These are phyloP conservation scores for Dacryopinax primogenitus DNA, from an alignment of 768 basidiomycete species.

Conservation along the genomic window DNA sequence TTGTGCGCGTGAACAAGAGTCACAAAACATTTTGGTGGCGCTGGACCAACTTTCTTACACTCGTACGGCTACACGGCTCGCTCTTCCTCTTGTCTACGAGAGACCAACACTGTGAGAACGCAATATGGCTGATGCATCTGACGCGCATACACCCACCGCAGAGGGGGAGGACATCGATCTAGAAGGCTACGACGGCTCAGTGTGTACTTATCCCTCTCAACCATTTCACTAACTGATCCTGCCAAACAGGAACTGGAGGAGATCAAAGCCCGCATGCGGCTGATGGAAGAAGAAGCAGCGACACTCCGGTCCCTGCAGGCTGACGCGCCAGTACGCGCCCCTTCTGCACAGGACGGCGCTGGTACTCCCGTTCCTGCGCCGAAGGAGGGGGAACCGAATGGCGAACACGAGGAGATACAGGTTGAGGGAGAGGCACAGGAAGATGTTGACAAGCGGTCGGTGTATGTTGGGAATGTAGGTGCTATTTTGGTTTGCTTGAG, in stretches of 20 bases:
- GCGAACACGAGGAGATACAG: slow-evolving; percentile 37
- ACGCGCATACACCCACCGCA: neutral
- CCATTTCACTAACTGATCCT: neutral
- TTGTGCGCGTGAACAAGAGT: too few relatives aligned
- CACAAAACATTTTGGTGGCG: too few relatives aligned
- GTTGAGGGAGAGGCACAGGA: slow-evolving; percentile 78
- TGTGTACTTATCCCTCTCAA: neutral
- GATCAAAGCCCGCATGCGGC: slow-evolving; percentile 24
- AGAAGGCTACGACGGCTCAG: neutral
- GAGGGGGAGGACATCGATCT: neutral
- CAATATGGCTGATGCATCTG: neutral
- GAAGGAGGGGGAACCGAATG: slow-evolving; percentile 36
- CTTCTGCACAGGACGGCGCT: slow-evolving; percentile 15
- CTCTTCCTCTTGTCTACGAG: too few relatives aligned
- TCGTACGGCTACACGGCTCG: neutral
- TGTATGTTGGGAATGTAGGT: slow-evolving; percentile 93
- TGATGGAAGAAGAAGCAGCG: slow-evolving; percentile 16
- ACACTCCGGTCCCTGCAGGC: slow-evolving; percentile 16
- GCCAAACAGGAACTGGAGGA: slow-evolving; percentile 23
- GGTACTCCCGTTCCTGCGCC: slow-evolving; percentile 12
- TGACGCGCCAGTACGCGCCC: slow-evolving; percentile 13
- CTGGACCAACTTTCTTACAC: too few relatives aligned
- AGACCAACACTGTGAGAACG: neutral
- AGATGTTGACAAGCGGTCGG: slow-evolving; percentile 67
- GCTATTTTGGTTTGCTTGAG: neutral